Evolutionary conservation across 202 grass and related monocot genomes (phyloP), one percentile per base, ranked within the genome.

Genomic region (Brachypodium distachyon): DNA sequence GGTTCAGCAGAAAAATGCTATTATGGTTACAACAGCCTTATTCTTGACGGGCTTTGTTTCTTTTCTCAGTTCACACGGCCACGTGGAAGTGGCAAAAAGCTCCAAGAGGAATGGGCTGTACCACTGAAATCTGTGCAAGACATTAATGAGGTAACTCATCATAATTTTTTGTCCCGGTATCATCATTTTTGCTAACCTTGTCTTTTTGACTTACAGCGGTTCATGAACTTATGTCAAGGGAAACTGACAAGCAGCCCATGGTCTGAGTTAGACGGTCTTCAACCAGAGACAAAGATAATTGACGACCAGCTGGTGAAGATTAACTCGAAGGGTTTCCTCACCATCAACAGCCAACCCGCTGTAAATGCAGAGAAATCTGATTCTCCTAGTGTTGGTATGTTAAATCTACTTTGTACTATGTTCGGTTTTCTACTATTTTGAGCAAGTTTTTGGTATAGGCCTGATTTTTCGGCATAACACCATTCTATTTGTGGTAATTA

Each of bases 331-430:
- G 92, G 89, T 47, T 96, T 92, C 77, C 92, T 96, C 77, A 96
- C 92, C 66, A 96, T 96, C 61, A 96, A 96, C 72, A 96, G 92
- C 65, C 92, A 96, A 74, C 92, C 92, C 81, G 67, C 89, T 58
- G 72, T 92, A 40, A 92, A 96, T 78, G 92, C 84, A 80, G 92
- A 90, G 59, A 92, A 73, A 73, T 96, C 92, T 37, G 86, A 96
- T 19, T 90, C 89, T 47, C 81, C 81, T 47, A 79, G 83, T 68
- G 86, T 96, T 56, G 92, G 92, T 92, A 83, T 18, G 89, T 73
- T 37, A 31, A 67, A 74, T 68, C 60, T 48, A 40, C 60, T 65
- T 72, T 43, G 7, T 79, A 52, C 5, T 27, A 19, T 50, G 9
- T 12, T 61, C 12, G 19, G 5, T 67, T 12, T 38, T 74, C 2